Evolutionary conservation across 2,329 filamentous ascomycete species (phyloP), one percentile per base, ranked within the genome.

Genomic region (Arthrobotrys sphaeroides): DNA sequence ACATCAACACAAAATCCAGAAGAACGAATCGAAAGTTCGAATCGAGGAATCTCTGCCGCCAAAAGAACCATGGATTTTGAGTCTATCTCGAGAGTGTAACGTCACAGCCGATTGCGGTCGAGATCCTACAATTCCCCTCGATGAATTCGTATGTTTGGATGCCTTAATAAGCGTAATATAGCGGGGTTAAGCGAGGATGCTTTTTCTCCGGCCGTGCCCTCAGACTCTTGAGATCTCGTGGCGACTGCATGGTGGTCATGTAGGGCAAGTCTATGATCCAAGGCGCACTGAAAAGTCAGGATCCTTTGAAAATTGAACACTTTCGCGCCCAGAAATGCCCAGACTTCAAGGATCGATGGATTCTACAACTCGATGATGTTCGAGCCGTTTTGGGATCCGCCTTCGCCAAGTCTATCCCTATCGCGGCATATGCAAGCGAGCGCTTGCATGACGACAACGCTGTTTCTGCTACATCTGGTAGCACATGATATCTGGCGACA

Each of bases 291-390:
- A 24, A 55, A 13, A 24, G 31, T 12, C n/a, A 36, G 26, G 18
- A 24, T 24, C 2, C n/a, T 2, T 7, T 38, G 51, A 10, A 38
- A 53, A 38, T 55, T 18, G 51, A 38, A 38, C 51, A 24, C 31
- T 38, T 36, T 38, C 18, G 18, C 7, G 51, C 51, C 28, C 28
- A 55, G 51, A 18, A 22, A 55, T 12, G 51, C 51, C 31, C 2
- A 55, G 49, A n/a, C 6, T 22, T 36, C n/a, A n/a, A 9, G 36
- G 10, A 7, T 55, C 4, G 62, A 67, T 67, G 49, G 4, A 69
- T 62, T 70, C 45, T 62, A 40, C 66, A 62, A 45, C 16, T 70
- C 45, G 26, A 70, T 70, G 40, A 62, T 70, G 45, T 55, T 70
- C 66, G 43, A 45, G 43, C 66, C 66, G 16, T 42, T 55, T 61